A percentile compares a stretch with the other conserved stretches of the same genome.
These are phyloP conservation scores for Zea luxurians DNA, from an alignment of 176 grass and related monocot genomes.

Conservation along the genomic window DNA sequence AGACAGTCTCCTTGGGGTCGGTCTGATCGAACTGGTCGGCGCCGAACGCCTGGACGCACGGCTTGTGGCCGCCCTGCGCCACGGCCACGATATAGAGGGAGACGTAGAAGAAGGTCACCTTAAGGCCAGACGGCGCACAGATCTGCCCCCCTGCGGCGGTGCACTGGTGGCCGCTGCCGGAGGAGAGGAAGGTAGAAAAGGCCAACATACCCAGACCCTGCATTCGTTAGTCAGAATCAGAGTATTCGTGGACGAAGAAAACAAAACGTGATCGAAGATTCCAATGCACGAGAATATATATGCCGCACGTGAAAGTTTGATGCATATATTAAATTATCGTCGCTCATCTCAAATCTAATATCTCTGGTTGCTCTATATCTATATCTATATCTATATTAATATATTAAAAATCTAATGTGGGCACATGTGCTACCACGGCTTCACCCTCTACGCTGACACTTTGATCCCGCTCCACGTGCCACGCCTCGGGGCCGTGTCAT, in stretches of 20 bases:
- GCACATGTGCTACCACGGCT: too few species aligned
- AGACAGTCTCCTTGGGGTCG: slow-evolving; percentile 45
- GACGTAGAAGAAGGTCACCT: slow-evolving; percentile 44
- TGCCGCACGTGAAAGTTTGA: too few species aligned
- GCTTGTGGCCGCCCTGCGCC: slow-evolving; percentile 57
- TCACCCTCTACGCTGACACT: too few species aligned
- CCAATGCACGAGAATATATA: too few species aligned
- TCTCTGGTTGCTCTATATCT: too few species aligned
- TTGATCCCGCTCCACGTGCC: too few species aligned
- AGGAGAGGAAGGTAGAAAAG: slow-evolving; percentile 42
- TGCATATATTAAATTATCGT: too few species aligned
- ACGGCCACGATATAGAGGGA: slow-evolving; percentile 62
- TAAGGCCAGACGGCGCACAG: slow-evolving; percentile 28
- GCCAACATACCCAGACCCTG: slow-evolving; percentile 58
- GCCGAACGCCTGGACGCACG: slow-evolving; percentile 72
- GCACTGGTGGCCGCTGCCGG: slow-evolving; percentile 12
- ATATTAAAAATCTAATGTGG: too few species aligned
- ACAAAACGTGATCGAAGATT: background rate
- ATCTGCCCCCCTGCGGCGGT: background rate
- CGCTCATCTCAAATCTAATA: too few species aligned
- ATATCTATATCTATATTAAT: too few species aligned
- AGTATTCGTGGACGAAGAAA: background rate
- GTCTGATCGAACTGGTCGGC: slow-evolving; percentile 82
- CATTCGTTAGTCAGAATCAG: background rate
- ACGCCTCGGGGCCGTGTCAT: too few species aligned